Evolutionary conservation across 768 basidiomycete genomes (phyloP).

Genomic region (Hygrocybe coccinea): DNA sequence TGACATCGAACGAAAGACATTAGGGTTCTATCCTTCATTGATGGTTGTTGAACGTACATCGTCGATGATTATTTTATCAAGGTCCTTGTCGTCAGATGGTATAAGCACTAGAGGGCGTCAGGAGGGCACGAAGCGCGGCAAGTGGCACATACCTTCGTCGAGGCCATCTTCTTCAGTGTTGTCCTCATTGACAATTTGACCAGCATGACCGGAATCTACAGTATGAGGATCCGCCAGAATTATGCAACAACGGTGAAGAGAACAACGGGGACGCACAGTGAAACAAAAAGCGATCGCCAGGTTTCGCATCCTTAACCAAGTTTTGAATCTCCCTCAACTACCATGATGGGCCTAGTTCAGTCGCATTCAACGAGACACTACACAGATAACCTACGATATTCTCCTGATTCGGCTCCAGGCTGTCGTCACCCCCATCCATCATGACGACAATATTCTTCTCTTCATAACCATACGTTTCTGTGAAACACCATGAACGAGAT

Average conservation of each 20-base stretch:
- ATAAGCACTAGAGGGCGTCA: not conserved
- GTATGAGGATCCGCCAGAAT: not conserved
- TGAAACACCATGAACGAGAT: not conserved
- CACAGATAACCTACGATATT: conserved; percentile 40
- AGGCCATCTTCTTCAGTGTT: conserved; percentile 38
- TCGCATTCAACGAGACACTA: not conserved
- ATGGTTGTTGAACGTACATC: conserved; percentile 1
- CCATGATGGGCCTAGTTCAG: not conserved
- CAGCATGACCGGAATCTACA: conserved; percentile 42
- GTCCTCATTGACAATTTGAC: conserved; percentile 32
- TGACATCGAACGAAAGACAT: conserved; percentile 1
- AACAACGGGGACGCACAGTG: conserved; percentile 39
- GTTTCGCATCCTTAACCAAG: conserved; percentile 39
- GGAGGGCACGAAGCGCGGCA: no score
- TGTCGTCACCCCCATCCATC: conserved; percentile 33
- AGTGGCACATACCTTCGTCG: conserved; percentile 36
- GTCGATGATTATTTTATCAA: conserved; percentile 1
- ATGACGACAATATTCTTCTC: conserved; percentile 40
- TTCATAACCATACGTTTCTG: conserved; percentile 38
- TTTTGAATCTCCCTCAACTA: conserved; percentile 41
- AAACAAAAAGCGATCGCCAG: conserved; percentile 53
- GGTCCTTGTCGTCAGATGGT: not conserved
- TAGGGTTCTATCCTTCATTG: not conserved
- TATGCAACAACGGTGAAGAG: not conserved
- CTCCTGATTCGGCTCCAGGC: conserved; percentile 36